These are phyloP conservation scores for Ogataea ganodermae DNA, from an alignment of 805 yeast species.

Conservation along the genomic window DNA sequence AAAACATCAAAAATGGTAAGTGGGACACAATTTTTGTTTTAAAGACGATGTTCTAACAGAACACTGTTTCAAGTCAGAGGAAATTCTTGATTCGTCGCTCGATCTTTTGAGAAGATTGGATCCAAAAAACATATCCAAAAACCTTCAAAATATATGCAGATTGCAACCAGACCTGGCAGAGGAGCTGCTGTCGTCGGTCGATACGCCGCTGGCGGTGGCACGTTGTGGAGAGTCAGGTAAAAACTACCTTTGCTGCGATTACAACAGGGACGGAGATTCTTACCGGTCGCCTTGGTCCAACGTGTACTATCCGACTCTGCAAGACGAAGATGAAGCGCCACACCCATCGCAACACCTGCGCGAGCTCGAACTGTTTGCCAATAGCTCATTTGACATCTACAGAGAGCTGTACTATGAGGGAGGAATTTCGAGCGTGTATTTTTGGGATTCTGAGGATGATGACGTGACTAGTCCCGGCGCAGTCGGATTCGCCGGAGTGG, in stretches of 20 bases:
- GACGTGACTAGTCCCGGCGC: constrained; percentile 46
- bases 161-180: constrained; percentile 74
- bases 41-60: background rate
- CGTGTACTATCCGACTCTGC: constrained; percentile 55
- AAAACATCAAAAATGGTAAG: constrained; percentile 11
- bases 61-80: constrained; percentile 35
- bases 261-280: constrained; percentile 92
- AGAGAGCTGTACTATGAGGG: constrained; percentile 95
- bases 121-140: constrained; percentile 57
- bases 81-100: constrained; percentile 72
- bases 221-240: constrained; percentile 59
- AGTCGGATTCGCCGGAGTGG: constrained; percentile 87
- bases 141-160: constrained; percentile 50
- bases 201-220: constrained; percentile 68
- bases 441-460: constrained; percentile 83
- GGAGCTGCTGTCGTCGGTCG: constrained; percentile 84
- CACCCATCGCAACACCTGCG: constrained; percentile 69
- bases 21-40: background rate
- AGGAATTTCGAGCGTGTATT: constrained; percentile 83
- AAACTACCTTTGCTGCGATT: constrained; percentile 83
- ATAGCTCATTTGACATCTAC: constrained; percentile 89
- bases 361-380: constrained; percentile 75
- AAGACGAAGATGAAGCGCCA: constrained; percentile 67
- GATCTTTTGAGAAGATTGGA: constrained; percentile 76
- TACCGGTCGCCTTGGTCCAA: constrained; percentile 91